Evolutionary conservation across 2,329 filamentous ascomycete species (phyloP), one percentile per base, ranked within the genome.

Genomic region (Ceratocystis albifundus): DNA sequence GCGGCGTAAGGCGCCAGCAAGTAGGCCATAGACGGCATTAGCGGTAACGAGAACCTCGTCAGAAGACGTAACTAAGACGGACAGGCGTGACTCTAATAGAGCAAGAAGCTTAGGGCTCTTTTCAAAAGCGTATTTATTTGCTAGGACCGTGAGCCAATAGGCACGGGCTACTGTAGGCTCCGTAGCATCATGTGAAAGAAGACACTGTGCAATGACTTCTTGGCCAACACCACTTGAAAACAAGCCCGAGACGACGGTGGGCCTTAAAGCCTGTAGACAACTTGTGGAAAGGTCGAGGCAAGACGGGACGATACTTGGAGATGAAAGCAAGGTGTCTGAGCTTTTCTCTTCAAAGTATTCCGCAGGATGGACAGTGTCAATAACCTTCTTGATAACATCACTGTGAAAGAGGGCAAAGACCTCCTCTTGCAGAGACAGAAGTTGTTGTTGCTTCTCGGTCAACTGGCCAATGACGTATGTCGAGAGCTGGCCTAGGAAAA

Each of bases 61-160:
- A 12, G 64, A 4, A 8, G 69, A 53, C 28, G 59, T 67, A 7
- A 55, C 36, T 28, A 67, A 57, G 17, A 57, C 17, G 3, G 50
- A 17, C 3, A 63, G 57, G 22, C 48, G 61, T 25, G 69, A 61
- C 65, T 75, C 72, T 0, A 70, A 32, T 12, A 71, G 66, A 1
- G 65, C 36, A 4, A 70, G 64, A 1, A 66, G 65, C 41, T 66
- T 68, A 17, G 68, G 68, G 53, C 69, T 69, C 45, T 68, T 73
- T 69, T 77, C 77, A 20, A 76, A 72, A 44, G 75, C 75, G 70
- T 77, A 75, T 68, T 80, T 81, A 70, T 81, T 80, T 62, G 77
- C 74, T 32, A 80, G 70, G 2, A 77, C 73, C 1, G 76, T 74
- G 10, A 80, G 71, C 10, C 80, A 71, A 65, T 50, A 70, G 61